phyloP scores from a whole-genome alignment of 2,329 filamentous ascomycete species.

The Ceratocystis ficicola region DNA sequence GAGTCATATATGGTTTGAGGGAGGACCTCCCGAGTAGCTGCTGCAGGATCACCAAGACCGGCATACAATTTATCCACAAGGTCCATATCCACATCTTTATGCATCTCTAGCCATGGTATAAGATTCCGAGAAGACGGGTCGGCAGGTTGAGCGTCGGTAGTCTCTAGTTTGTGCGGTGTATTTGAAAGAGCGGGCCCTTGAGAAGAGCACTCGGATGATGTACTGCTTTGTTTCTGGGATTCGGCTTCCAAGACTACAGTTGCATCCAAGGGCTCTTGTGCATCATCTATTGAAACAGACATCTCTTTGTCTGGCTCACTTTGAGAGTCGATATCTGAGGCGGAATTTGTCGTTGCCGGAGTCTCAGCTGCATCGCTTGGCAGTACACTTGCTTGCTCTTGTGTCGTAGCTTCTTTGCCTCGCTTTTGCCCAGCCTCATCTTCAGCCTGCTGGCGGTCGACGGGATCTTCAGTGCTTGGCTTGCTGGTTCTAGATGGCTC shows the following conservation, averaged over 20 bases:
- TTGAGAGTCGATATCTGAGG: neutral
- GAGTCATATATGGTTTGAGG: slow-evolving; percentile 40
- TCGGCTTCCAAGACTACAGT: neutral
- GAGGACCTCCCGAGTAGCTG: slow-evolving; percentile 28
- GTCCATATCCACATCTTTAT: slow-evolving; percentile 19
- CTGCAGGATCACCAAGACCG: slow-evolving; percentile 28
- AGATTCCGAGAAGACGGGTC: neutral
- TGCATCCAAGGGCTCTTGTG: neutral
- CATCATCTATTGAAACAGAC: neutral
- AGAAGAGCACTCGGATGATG: neutral
- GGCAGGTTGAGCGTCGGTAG: neutral
- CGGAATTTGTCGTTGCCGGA: neutral
- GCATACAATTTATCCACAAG: slow-evolving; percentile 24
- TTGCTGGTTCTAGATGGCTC: neutral
- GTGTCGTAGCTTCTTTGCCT: neutral
- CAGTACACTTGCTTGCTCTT: neutral
- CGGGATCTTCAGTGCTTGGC: neutral
- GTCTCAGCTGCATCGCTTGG: neutral
- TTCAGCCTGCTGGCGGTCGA: neutral
- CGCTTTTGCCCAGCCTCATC: neutral
- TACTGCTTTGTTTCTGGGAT: neutral
- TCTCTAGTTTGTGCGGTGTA: neutral
- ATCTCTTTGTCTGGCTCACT: neutral
- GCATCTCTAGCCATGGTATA: neutral
- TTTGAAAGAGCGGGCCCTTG: neutral